Evolutionary conservation across 2,329 filamentous ascomycete species (phyloP).

Genomic region (Orbilia oligospora): DNA sequence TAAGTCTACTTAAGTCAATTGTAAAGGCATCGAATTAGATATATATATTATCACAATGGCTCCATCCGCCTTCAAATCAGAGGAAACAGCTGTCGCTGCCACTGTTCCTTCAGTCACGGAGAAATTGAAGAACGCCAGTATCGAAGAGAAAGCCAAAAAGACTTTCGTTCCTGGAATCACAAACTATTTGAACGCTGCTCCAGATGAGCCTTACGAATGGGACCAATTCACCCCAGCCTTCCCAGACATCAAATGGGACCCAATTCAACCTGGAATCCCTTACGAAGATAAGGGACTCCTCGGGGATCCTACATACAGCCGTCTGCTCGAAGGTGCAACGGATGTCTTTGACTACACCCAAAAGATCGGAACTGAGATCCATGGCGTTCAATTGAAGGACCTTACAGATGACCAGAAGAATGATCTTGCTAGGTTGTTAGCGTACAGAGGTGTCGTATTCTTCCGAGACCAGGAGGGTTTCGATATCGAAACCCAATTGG

Average conservation of each 20-base stretch:
- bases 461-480: conserved; percentile 73
- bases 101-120: conserved; percentile 19
- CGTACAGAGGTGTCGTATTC: conserved; percentile 73
- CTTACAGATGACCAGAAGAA: conserved; percentile 72
- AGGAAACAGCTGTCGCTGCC: conserved; percentile 17
- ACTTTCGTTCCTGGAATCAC: conserved; percentile 51
- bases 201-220: conserved; percentile 69
- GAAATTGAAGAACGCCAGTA: conserved; percentile 36
- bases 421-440: conserved; percentile 72
- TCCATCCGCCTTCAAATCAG: conserved; percentile 44
- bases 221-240: conserved; percentile 72
- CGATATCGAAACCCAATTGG: conserved; percentile 71
- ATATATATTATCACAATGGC: conserved; percentile 42
- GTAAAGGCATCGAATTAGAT: conserved; percentile 4
- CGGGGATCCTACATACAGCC: conserved; percentile 72
- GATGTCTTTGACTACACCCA: conserved; percentile 73
- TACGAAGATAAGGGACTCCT: conserved; percentile 72
- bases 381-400: conserved; percentile 70
- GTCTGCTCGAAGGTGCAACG: conserved; percentile 71
- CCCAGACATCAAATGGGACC: conserved; percentile 71
- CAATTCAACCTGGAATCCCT: conserved; percentile 68
- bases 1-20: neutral
- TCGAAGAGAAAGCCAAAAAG: conserved; percentile 53
- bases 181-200: conserved; percentile 48
- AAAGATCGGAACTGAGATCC: conserved; percentile 72